Evolutionary conservation across 2,329 filamentous ascomycete genomes (phyloP).

Genomic region (Waltergamsia citrina): DNA sequence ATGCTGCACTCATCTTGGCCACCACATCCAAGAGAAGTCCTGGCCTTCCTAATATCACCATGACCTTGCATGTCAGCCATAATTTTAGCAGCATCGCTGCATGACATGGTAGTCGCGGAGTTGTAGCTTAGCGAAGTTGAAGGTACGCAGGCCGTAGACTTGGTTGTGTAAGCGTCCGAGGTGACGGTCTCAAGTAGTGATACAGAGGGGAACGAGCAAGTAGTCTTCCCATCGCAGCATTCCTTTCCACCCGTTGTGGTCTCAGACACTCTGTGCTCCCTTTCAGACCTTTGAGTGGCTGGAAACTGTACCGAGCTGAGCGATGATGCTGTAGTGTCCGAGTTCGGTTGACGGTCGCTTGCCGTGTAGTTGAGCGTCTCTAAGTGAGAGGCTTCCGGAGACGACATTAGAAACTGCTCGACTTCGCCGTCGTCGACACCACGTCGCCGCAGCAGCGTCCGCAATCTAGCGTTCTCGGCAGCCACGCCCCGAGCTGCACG

Average conservation of each 20-base stretch:
- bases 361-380: no score
- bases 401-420: neutral
- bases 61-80: slow-evolving; percentile 29
- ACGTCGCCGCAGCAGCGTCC: neutral
- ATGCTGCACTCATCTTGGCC: slow-evolving; percentile 18
- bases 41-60: slow-evolving; percentile 14
- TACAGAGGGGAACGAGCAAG: no score
- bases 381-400: neutral
- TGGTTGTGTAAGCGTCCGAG: slow-evolving; percentile 9
- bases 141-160: slow-evolving; percentile 10
- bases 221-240: slow-evolving; percentile 12
- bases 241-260: neutral
- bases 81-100: slow-evolving; percentile 22
- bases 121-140: no score
- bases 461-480: slow-evolving; percentile 2
- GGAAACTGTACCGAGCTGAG: no score
- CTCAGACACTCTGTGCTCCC: no score
- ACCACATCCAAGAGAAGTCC: slow-evolving; percentile 18
- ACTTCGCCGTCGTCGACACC: slow-evolving; percentile 2
- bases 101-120: slow-evolving; percentile 23
- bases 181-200: no score
- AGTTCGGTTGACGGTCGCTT: no score
- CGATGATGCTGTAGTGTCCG: neutral
- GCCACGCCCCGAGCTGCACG: slow-evolving; percentile 28
- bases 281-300: neutral